Base-by-base conservation (phyloP, 2,329 filamentous ascomycete species). In the Sporothrix brasiliensis region DNA sequence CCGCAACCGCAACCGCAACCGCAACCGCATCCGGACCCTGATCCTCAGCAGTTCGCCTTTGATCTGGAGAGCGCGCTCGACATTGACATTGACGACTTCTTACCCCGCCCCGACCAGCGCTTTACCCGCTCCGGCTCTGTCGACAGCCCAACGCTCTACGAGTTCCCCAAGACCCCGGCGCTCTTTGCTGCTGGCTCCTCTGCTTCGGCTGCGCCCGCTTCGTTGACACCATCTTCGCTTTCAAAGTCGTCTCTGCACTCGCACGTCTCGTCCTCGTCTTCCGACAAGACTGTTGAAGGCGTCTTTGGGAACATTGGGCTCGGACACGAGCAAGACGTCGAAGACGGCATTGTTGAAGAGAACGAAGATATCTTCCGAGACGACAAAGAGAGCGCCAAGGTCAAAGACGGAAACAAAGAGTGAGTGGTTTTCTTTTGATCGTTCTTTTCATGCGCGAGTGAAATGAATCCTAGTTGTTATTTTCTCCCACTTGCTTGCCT, bases 111-210 rank as follows among this genome's bases (percentile, higher is more conserved):
- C n/a, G 84, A 84, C 63, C 82, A 83, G 72, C 79, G 86, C 66
- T 87, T 86, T 76, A 81, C 82, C n/a, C 82, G 87, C 72, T 83
- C 84, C 44, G 85, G 79, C 74, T 85, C 86, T 16, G 77, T 88
- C 69, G 87, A 89, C 77, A 89, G 87, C 76, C 87, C 87, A 72
- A 88, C 86, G 44, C 79, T 89, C 65, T 89, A 89, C 83, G 85
- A 88, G 75, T 88, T 87, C 75, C 83, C 84, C 67, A 60, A 58
- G 54, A 49, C 68, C 5, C 7, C 50, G 21, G 34, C 34, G 14
- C 52, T 56, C 21, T 58, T 52, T 66, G 58, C 58, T 4, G 39
- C n/a, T 63, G 34, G 16, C 16, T 34, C 58, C 19, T 9, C 11
- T 44, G 39, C 21, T 21, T 52, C 69, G 41, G 34, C 16, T 41